Base-by-base conservation (phyloP, 805 yeast species). In the Wickerhamomyces canadensis region DNA sequence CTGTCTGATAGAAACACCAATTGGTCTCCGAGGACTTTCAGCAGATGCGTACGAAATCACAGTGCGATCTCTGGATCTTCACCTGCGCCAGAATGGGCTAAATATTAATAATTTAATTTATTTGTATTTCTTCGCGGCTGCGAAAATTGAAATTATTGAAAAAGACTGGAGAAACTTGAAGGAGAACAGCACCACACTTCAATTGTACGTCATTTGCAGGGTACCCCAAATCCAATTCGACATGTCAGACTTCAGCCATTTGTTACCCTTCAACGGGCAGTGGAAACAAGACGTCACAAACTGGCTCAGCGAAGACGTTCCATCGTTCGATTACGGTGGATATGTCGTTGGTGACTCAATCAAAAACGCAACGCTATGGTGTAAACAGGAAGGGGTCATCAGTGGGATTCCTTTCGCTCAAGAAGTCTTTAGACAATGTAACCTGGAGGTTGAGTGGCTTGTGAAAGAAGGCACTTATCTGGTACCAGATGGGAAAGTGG, bases 291-390 rank as follows among this genome's bases (percentile, higher is more conserved):
- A 80, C 42, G 76, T 91, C 43, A 76, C 87, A 9, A 68, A 65
- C 31, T 89, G 86, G 80, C 65, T 89, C 12, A 67, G 74, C 5
- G 98, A 89, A 54, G 98, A 89, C 52, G 91, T 84, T 13, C 97
- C 98, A 2, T 78, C 94, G 0, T 91, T 91, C 51, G 98, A 89
- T 58, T 84, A 80, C 51, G 98, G 98, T 24, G 98, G 96, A 2
- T 86, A 65, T 52, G 98, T 91, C 2, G 98, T 91, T n/a, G 97
- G 98, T 11, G 71, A 72, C 37, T 80, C 71, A 31, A 48, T 49
- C 4, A 83, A 85, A 52, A 67, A 78, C 3, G 97, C 95, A 2
- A 77, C 85, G 2, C 65, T 89, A 30, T 82, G 74, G 62, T 84
- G 94, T 69, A 89, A 89, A 60, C 80, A 81, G 42, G 66, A 70